Evolutionary conservation across 73 alveolate species (phyloP).

Genomic region (Paramecium bursaria): DNA sequence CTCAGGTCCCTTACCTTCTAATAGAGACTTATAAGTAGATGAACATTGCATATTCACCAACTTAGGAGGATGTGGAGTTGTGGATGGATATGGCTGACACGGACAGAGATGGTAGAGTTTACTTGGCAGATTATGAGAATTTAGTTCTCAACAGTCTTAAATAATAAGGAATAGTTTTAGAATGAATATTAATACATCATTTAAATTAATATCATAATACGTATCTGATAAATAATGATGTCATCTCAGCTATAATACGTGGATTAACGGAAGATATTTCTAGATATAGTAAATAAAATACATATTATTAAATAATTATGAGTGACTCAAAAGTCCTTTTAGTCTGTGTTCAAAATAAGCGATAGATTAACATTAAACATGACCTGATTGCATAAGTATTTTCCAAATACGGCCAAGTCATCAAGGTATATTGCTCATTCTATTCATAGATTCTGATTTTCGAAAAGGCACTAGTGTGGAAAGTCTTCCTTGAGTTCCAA

Average conservation of each 20-base stretch:
- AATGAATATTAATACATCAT: no score
- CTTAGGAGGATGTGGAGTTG: slow-evolving; percentile 52
- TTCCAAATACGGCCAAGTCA: neutral
- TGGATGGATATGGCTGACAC: slow-evolving; percentile 63
- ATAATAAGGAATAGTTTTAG: slow-evolving; percentile 45
- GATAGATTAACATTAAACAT: slow-evolving; percentile 15
- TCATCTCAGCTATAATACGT: no score
- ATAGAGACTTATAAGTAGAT: slow-evolving; percentile 45
- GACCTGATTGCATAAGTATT: slow-evolving; percentile 2
- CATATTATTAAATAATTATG: slow-evolving; percentile 22
- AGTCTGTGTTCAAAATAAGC: slow-evolving; percentile 50
- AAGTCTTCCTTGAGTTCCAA: slow-evolving; percentile 26
- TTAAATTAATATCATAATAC: no score
- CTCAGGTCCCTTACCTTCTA: slow-evolving; percentile 19
- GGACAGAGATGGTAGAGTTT: slow-evolving; percentile 48
- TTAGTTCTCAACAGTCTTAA: slow-evolving; percentile 25
- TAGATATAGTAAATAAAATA: neutral
- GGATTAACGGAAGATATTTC: slow-evolving; percentile 43
- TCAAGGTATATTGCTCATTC: neutral
- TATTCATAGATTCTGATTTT: slow-evolving; percentile 37
- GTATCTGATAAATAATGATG: no score
- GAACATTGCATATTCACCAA: slow-evolving; percentile 23
- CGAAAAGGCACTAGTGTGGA: slow-evolving; percentile 27
- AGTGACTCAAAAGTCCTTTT: slow-evolving; percentile 41
- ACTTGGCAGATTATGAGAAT: slow-evolving; percentile 3